These are phyloP conservation scores for Diddensiella caesifluorescens DNA, from an alignment of 805 yeast genomes.

Conservation along the genomic window DNA sequence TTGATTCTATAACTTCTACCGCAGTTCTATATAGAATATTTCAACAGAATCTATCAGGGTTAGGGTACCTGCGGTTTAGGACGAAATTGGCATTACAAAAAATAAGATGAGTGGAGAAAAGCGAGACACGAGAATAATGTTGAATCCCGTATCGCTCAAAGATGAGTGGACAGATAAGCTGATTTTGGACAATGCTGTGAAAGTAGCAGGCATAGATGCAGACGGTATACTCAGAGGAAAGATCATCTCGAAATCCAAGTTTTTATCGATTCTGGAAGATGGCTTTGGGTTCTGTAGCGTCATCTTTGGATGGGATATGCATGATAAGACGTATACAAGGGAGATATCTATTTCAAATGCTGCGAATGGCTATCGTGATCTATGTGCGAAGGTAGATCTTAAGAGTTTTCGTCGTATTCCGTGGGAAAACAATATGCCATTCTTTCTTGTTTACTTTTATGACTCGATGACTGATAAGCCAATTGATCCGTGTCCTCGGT, in stretches of 20 bases:
- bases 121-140: too few relatives aligned
- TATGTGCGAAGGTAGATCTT: conserved; percentile 28
- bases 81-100: too few relatives aligned
- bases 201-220: conserved; percentile 33
- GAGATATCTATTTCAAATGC: conserved; percentile 28
- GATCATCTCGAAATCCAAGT: conserved; percentile 29
- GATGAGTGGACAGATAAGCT: conserved; percentile 6
- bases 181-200: conserved; percentile 19
- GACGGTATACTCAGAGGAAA: conserved; percentile 35
- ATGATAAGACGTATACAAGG: conserved; percentile 27
- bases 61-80: too few relatives aligned
- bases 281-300: conserved; percentile 34
- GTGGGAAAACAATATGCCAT: conserved; percentile 28
- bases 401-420: conserved; percentile 24
- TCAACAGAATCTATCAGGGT: too few relatives aligned
- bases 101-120: too few relatives aligned
- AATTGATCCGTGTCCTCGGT: conserved; percentile 31
- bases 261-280: conserved; percentile 20
- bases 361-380: conserved; percentile 30
- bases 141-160: too few relatives aligned
- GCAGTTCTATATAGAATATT: too few relatives aligned
- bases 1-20: too few relatives aligned
- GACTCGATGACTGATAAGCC: conserved; percentile 22
- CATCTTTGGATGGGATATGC: conserved; percentile 35
- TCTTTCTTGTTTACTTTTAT: conserved; percentile 28